These are phyloP conservation scores for Nothophaeocryptopus gaeumannii DNA, from an alignment of 2,329 filamentous ascomycete species.

Conservation along the genomic window DNA sequence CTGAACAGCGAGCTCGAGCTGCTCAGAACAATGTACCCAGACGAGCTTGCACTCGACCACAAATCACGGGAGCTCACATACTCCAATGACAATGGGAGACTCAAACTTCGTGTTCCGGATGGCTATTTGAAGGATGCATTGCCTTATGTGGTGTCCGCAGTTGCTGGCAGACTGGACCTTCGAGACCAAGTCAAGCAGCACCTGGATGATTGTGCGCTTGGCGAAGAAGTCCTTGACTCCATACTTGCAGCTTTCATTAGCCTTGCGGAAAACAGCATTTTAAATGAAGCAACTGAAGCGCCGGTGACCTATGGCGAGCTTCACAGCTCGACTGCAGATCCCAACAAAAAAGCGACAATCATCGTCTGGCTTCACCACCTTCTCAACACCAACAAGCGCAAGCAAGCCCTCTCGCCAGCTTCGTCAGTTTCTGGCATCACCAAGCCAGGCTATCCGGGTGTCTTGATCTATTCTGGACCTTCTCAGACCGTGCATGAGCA, in stretches of 20 bases:
- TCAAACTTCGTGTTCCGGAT: constrained; percentile 41
- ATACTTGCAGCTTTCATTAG: constrained; percentile 41
- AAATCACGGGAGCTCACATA: constrained; percentile 41
- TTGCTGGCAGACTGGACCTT: constrained; percentile 37
- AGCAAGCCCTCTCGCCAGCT: constrained; percentile 40
- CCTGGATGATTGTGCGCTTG: constrained; percentile 29
- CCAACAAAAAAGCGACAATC: constrained; percentile 31
- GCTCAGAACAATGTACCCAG: constrained; percentile 46
- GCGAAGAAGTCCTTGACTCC: constrained; percentile 45
- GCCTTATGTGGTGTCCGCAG: constrained; percentile 42
- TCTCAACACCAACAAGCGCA: constrained; percentile 47
- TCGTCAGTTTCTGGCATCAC: constrained; percentile 41
- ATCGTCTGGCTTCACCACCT: constrained; percentile 49
- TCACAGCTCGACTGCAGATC: not conserved
- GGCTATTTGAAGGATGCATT: constrained; percentile 37
- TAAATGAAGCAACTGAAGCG: not conserved
- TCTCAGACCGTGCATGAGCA: constrained; percentile 39
- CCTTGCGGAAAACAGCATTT: constrained; percentile 21
- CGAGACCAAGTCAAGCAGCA: constrained; percentile 34
- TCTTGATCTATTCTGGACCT: constrained; percentile 45
- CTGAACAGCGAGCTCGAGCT: constrained; percentile 41
- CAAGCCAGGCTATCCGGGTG: constrained; percentile 48
- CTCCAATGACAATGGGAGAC: constrained; percentile 19
- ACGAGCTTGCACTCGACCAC: constrained; percentile 36
- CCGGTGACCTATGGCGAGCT: not conserved